These are phyloP conservation scores for Paraurostyla sp. DNA, from an alignment of 73 alveolate species.

Conservation along the genomic window DNA sequence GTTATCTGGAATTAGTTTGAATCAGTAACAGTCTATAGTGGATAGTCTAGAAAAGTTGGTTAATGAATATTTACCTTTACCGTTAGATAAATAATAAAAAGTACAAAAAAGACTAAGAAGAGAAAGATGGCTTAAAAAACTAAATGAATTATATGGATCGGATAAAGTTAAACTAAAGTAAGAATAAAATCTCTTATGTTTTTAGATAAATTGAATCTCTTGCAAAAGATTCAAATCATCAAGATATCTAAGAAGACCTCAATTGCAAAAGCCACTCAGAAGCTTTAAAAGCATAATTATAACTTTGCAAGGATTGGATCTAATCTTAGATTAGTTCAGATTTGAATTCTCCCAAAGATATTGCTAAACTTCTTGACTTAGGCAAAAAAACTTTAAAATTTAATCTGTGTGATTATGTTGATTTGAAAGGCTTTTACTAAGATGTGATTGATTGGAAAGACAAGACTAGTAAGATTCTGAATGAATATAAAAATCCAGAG, in stretches of 20 bases:
- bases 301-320: slow-evolving; percentile 54
- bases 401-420: slow-evolving; percentile 43
- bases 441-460: slow-evolving; percentile 56
- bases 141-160: neutral
- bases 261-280: slow-evolving; percentile 34
- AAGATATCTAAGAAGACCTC: neutral
- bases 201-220: slow-evolving; percentile 62
- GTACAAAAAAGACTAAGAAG: slow-evolving; percentile 36
- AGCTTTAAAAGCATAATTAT: neutral
- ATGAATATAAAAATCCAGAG: neutral
- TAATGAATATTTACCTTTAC: slow-evolving; percentile 7
- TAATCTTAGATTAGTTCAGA: neutral
- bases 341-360: neutral
- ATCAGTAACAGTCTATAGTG: neutral
- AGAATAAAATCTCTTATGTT: too few relatives aligned
- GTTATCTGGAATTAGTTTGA: too few relatives aligned
- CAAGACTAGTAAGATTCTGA: neutral
- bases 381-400: slow-evolving; percentile 6
- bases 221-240: slow-evolving; percentile 56
- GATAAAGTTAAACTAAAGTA: slow-evolving; percentile 46
- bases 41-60: slow-evolving; percentile 12
- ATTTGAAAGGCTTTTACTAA: slow-evolving; percentile 35
- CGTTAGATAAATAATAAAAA: neutral
- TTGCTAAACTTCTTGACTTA: slow-evolving; percentile 3
- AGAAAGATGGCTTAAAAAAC: slow-evolving; percentile 50